phyloP scores from a whole-genome alignment of 1,139 yeast species.

The Blastobotrys elegans region DNA sequence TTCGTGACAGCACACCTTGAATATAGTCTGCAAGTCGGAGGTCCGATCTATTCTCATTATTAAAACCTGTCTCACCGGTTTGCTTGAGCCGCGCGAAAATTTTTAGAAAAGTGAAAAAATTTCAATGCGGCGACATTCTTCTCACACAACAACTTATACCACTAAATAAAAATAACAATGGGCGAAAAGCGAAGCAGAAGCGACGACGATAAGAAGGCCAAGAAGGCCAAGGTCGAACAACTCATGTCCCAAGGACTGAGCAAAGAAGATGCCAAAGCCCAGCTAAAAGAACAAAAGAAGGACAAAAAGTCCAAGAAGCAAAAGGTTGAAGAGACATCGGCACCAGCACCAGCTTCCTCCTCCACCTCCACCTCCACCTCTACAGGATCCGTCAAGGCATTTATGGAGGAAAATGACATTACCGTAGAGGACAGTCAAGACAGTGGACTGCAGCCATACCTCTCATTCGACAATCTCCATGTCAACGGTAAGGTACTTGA shows the following conservation, averaged over 20 bases:
- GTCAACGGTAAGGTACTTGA: constrained; percentile 53
- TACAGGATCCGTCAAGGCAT: constrained; percentile 48
- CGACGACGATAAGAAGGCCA: constrained; percentile 15
- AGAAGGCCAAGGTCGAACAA: constrained; percentile 17
- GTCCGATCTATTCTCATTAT: too few species aligned
- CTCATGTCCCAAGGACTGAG: constrained; percentile 21
- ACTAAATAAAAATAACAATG: constrained; percentile 4
- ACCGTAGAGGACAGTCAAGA: constrained; percentile 64
- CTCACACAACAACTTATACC: background rate
- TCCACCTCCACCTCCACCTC: background rate
- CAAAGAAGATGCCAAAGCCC: constrained; percentile 24
- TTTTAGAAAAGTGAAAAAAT: background rate
- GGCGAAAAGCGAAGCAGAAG: constrained; percentile 9
- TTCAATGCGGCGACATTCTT: constrained; percentile 1
- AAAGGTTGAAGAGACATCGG: constrained; percentile 36
- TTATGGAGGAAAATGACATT: constrained; percentile 68
- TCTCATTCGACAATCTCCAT: constrained; percentile 59
- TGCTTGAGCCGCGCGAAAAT: background rate
- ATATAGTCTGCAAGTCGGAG: too few species aligned
- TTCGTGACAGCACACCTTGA: too few species aligned
- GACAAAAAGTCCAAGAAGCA: constrained; percentile 36
- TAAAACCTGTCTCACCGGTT: too few species aligned
- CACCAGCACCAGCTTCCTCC: constrained; percentile 24
- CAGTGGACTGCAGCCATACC: constrained; percentile 56
- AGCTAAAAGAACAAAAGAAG: constrained; percentile 24